These are phyloP conservation scores for Ramaria sp. DNA, from an alignment of 768 basidiomycete genomes.

Conservation along the genomic window DNA sequence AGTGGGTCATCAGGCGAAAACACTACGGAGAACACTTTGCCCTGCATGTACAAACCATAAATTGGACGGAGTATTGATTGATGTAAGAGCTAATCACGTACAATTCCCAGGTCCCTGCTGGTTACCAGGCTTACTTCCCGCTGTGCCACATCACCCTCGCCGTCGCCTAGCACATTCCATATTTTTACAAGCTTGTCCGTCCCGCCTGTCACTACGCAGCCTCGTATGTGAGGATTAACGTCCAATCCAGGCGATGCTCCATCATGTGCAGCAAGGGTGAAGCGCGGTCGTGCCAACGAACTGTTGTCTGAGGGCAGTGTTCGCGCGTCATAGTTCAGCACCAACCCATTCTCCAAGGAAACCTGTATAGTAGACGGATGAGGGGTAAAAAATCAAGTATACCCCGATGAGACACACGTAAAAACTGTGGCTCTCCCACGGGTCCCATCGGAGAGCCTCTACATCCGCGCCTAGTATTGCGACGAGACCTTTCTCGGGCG, in stretches of 20 bases:
- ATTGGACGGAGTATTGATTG: constrained; percentile 7
- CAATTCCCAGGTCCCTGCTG: constrained; percentile 84
- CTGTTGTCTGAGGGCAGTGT: constrained; percentile 64
- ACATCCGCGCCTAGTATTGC: constrained; percentile 85
- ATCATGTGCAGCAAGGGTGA: constrained; percentile 90
- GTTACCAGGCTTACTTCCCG: constrained; percentile 74
- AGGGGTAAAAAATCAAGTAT: neutral
- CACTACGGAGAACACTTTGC: constrained; percentile 86
- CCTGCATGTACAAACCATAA: constrained; percentile 42
- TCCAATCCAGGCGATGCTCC: constrained; percentile 84
- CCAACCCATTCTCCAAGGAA: constrained; percentile 87
- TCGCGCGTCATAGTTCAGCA: constrained; percentile 86
- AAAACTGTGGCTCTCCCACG: constrained; percentile 81
- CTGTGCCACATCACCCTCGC: constrained; percentile 51
- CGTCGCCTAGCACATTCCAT: constrained; percentile 66
- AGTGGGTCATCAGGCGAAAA: constrained; percentile 95
- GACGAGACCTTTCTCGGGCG: constrained; percentile 75
- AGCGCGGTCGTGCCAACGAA: constrained; percentile 57
- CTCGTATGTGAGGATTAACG: constrained; percentile 80
- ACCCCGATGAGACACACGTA: constrained; percentile 44
- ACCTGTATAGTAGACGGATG: constrained; percentile 39
- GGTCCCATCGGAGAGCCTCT: constrained; percentile 92
- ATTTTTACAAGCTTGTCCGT: constrained; percentile 92
- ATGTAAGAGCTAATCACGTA: constrained; percentile 27
- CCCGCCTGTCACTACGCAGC: constrained; percentile 89